These are phyloP conservation scores for Colletotrichum cuscutae DNA, from an alignment of 2,329 filamentous ascomycete genomes.

Conservation along the genomic window DNA sequence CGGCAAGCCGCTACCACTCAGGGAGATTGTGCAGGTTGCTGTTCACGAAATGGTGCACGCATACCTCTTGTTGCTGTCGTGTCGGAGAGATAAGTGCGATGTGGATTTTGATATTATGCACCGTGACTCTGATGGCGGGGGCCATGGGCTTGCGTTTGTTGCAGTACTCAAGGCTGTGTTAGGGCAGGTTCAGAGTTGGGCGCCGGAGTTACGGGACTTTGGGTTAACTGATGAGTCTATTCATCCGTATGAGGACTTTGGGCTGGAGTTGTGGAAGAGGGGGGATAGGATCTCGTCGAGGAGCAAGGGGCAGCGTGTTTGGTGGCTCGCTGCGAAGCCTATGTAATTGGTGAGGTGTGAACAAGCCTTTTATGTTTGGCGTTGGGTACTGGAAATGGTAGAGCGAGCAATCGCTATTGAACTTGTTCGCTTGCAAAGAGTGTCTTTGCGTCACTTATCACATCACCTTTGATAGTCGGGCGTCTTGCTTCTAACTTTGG, in stretches of 20 bases:
- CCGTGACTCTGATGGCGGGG: constrained; percentile 16
- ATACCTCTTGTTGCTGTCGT: constrained; percentile 29
- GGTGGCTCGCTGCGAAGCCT: constrained; percentile 31
- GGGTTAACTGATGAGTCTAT: constrained; percentile 30
- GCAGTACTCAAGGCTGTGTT: constrained; percentile 23
- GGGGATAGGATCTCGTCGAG: constrained; percentile 21
- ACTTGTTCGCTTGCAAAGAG: neutral
- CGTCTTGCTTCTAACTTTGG: no score
- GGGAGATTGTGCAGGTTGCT: constrained; percentile 44
- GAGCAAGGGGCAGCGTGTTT: constrained; percentile 19
- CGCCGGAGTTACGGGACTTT: constrained; percentile 8
- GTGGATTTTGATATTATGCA: constrained; percentile 27
- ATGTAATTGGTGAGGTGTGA: neutral
- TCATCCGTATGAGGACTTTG: constrained; percentile 29
- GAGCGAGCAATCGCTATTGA: no score
- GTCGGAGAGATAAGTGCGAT: constrained; percentile 19
- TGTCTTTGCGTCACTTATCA: neutral
- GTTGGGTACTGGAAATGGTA: neutral
- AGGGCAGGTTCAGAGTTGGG: constrained; percentile 26
- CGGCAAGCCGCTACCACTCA: constrained; percentile 36
- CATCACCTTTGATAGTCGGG: no score
- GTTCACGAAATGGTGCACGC: constrained; percentile 40
- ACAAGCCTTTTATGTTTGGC: neutral
- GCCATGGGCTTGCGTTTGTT: constrained; percentile 30
- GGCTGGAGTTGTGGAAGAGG: constrained; percentile 29